These are phyloP conservation scores for Filosporella fistucella DNA, from an alignment of 495 filamentous ascomycete species.

Conservation along the genomic window DNA sequence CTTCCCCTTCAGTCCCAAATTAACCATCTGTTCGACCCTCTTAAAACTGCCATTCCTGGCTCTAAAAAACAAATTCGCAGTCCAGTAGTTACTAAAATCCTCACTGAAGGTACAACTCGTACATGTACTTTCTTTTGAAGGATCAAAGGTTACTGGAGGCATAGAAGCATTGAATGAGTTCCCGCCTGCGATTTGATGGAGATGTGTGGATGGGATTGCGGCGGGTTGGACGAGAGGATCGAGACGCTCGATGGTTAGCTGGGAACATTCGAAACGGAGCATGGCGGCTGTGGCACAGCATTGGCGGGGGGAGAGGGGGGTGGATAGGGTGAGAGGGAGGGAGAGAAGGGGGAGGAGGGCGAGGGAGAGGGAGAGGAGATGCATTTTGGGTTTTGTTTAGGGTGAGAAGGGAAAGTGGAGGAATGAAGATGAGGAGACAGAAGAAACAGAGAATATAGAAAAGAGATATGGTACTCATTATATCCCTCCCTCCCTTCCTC, in stretches of 20 bases:
- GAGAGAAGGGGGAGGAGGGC: constrained; percentile 26
- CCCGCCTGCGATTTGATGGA: constrained; percentile 62
- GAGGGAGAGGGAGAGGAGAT: too few relatives aligned
- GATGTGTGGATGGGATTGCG: constrained; percentile 44
- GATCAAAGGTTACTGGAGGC: constrained; percentile 39
- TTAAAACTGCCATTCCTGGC: constrained; percentile 60
- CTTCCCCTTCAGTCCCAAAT: constrained; percentile 26
- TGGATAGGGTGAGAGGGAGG: constrained; percentile 28
- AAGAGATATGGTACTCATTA: too few relatives aligned
- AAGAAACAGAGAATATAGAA: too few relatives aligned
- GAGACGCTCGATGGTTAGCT: constrained; percentile 42
- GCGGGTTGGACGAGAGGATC: constrained; percentile 64
- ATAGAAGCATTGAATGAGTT: constrained; percentile 57
- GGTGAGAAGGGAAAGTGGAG: too few relatives aligned
- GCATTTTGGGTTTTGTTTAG: too few relatives aligned
- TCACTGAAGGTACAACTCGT: constrained; percentile 53
- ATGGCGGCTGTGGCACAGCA: too few relatives aligned
- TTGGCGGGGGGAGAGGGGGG: constrained; percentile 29
- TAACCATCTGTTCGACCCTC: constrained; percentile 36
- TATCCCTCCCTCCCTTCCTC: too few relatives aligned
- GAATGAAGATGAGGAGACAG: too few relatives aligned
- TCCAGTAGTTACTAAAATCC: constrained; percentile 72
- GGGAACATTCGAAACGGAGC: constrained; percentile 17
- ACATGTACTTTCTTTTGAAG: constrained; percentile 45
- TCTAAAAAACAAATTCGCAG: constrained; percentile 57